Conservation (phyloP, 352 stramenopile species). For the Globisporangium ultimum region DNA sequence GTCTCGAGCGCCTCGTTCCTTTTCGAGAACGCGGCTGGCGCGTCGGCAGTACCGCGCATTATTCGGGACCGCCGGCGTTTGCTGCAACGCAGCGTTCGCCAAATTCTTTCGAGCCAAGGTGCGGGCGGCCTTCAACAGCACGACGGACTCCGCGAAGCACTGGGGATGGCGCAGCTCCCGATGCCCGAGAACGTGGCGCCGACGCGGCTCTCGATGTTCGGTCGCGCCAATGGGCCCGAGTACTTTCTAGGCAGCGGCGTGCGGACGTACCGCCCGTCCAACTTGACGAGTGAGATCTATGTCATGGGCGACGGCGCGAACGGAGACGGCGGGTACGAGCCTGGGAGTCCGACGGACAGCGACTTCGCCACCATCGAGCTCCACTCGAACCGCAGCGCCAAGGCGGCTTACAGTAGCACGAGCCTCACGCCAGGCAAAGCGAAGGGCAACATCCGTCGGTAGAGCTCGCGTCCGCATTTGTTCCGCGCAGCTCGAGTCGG, state of each 20-base stretch:
- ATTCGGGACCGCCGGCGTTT: conserved; percentile 3
- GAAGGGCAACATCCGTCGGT: not conserved
- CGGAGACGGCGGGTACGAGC: not conserved
- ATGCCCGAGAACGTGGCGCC: conserved; percentile 2
- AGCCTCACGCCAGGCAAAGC: conserved; percentile 2
- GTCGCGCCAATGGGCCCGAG: conserved; percentile 3
- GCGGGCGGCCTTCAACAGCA: not conserved
- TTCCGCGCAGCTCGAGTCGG: too few relatives aligned
- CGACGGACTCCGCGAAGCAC: conserved; percentile 5
- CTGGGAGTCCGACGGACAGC: not conserved
- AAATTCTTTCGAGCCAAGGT: not conserved
- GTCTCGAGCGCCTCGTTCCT: not conserved
- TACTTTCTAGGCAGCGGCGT: conserved; percentile 4
- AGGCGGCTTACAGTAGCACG: not conserved
- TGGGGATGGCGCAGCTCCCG: conserved; percentile 4
- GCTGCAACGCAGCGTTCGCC: conserved; percentile 1
- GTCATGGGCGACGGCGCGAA: conserved; percentile 3
- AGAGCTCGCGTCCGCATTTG: too few relatives aligned
- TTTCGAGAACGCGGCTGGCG: not conserved
- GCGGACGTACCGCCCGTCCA: conserved; percentile 3
- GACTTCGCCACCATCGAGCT: not conserved
- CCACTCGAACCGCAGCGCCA: conserved; percentile 7
- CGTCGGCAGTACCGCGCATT: not conserved
- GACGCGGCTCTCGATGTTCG: conserved; percentile 6
- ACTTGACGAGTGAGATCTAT: conserved; percentile 5